Percentiles rank a stretch among this genome's conserved stretches.
Evolutionary conservation across 2,329 filamentous ascomycete species (phyloP).

Genomic region (Cladosporium colombiae): DNA sequence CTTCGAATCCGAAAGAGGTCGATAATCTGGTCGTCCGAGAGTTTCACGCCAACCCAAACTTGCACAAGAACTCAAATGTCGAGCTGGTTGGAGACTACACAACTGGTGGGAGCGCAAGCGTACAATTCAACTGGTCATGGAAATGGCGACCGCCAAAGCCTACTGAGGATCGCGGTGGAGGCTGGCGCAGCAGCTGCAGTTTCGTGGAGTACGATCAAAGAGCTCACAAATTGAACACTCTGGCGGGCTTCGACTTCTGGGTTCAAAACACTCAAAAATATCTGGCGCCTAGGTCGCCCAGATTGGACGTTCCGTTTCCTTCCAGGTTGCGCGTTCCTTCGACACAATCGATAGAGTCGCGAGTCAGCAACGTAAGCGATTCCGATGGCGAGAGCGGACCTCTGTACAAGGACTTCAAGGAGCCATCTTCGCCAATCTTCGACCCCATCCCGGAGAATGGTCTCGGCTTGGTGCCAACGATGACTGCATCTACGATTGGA

Average conservation of each 20-base stretch:
- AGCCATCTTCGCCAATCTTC: conserved; percentile 50
- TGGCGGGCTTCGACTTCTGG: conserved; percentile 94
- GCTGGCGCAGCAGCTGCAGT: conserved; percentile 95
- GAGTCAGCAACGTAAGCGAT: conserved; percentile 62
- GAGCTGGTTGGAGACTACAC: conserved; percentile 89
- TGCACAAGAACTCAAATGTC: conserved; percentile 96
- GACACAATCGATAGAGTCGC: conserved; percentile 75
- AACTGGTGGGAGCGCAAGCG: conserved; percentile 78
- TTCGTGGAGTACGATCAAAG: conserved; percentile 97
- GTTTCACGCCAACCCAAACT: conserved; percentile 93
- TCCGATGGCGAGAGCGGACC: conserved; percentile 55
- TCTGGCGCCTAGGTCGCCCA: conserved; percentile 60
- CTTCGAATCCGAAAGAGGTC: conserved; percentile 79
- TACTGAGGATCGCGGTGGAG: conserved; percentile 78
- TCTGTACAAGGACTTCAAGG: conserved; percentile 42
- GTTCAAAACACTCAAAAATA: conserved; percentile 63
- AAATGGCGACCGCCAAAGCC: conserved; percentile 90
- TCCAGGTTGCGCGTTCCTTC: conserved; percentile 44
- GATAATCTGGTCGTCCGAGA: conserved; percentile 93
- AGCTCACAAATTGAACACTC: conserved; percentile 81
- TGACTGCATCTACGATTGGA: conserved; percentile 40
- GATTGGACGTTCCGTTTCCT: conserved; percentile 66
- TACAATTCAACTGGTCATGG: conserved; percentile 94
- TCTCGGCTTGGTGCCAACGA: conserved; percentile 44
- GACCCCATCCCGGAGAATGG: conserved; percentile 52